These are phyloP conservation scores for Phylloporus rhodoxanthus DNA, from an alignment of 768 basidiomycete genomes.

Conservation along the genomic window DNA sequence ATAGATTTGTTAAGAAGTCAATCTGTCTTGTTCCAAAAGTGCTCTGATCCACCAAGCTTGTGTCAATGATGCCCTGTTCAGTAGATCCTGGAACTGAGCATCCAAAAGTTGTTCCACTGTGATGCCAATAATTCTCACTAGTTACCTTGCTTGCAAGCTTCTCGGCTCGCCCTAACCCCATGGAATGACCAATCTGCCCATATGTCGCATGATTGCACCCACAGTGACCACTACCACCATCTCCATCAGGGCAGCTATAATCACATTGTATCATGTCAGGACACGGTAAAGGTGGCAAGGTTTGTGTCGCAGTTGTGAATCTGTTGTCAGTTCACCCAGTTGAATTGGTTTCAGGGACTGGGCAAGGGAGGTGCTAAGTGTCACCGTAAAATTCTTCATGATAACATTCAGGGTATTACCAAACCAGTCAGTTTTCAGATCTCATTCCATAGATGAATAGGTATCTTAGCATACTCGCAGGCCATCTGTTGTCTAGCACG, in stretches of 20 bases:
- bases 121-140: too few relatives aligned
- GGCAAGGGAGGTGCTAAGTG: neutral
- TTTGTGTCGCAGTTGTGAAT: neutral
- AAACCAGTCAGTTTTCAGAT: neutral
- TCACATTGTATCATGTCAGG: constrained; percentile 34
- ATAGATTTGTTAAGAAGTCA: constrained; percentile 17
- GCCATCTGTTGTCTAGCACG: constrained; percentile 80
- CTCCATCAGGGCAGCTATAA: neutral
- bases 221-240: neutral
- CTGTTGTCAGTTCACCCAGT: neutral
- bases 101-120: constrained; percentile 67
- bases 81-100: constrained; percentile 59
- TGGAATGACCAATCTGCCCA: too few relatives aligned
- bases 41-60: too few relatives aligned
- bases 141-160: too few relatives aligned
- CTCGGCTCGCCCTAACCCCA: too few relatives aligned
- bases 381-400: neutral
- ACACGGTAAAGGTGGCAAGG: neutral
- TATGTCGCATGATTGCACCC: too few relatives aligned
- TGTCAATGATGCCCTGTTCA: too few relatives aligned
- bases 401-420: constrained; percentile 1
- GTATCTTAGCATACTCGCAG: constrained; percentile 42
- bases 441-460: neutral
- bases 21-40: constrained; percentile 35
- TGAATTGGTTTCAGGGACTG: neutral